Evolutionary conservation across 176 grass and related monocot species (phyloP), one percentile per base, ranked within the genome.

Genomic region (Paspalum vaginatum): DNA sequence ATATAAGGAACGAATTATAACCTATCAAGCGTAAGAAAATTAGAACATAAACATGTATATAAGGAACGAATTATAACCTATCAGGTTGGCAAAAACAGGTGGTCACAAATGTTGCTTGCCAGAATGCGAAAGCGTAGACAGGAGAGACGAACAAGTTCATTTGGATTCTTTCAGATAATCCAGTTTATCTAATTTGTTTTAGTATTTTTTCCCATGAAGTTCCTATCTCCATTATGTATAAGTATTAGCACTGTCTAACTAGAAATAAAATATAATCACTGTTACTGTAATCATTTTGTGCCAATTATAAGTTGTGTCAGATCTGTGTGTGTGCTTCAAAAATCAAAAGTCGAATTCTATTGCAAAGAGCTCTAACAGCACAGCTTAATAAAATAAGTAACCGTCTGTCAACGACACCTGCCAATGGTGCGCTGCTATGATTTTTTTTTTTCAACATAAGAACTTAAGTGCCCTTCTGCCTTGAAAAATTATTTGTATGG

Each of bases 1-100:
- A 32, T 32, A 32, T 32, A 32, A 32, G 3, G 3, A 32, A 32
- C 32, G 32, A 32, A 32, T n/a, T n/a, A n/a, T n/a, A n/a, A n/a
- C n/a, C n/a, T n/a, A n/a, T n/a, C n/a, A 76, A 58, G 27, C 9
- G 61, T 32, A 61, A 14, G 20, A 78, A 11, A 67, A 53, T 87
- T 57, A 72, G 50, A 70, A 16, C 2, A 38, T 27, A 70, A 37
- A 6, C n/a, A n/a, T n/a, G n/a, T 3, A 32, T 32, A 32, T 32
- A 32, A 32, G 3, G 3, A 32, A 32, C 32, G 32, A 32, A 32
- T n/a, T n/a, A n/a, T n/a, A n/a, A n/a, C n/a, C n/a, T n/a, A n/a
- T n/a, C n/a, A n/a, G n/a, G n/a, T n/a, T n/a, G n/a, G n/a, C n/a
- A 2, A 32, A 72, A 53, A 61, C 68, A 63, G 4, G 44, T 11